These are phyloP conservation scores for Fusarium kyushuense DNA, from an alignment of 2,329 filamentous ascomycete genomes.

Conservation along the genomic window DNA sequence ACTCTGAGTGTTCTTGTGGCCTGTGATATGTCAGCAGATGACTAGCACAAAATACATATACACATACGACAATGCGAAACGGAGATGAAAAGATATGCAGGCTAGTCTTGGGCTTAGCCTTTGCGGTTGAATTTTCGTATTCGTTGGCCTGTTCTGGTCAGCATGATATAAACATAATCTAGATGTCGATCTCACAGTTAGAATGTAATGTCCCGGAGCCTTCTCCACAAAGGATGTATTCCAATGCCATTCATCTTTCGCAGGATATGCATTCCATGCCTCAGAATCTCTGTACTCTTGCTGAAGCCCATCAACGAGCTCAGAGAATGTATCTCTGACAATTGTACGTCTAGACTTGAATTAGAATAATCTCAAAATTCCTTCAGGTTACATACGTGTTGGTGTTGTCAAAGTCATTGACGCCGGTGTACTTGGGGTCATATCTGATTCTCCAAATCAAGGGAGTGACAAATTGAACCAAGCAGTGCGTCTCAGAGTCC, in stretches of 20 bases:
- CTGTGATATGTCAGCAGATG: not conserved
- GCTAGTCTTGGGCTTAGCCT: not conserved
- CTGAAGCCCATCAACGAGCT: conserved; percentile 1
- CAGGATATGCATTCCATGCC: conserved; percentile 5
- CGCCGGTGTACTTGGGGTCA: not conserved
- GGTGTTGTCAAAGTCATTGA: not conserved
- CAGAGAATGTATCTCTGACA: not conserved
- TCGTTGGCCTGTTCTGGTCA: not conserved
- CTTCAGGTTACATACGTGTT: not conserved
- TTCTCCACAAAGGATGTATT: not conserved
- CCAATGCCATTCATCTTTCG: conserved; percentile 5
- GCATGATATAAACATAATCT: accelerated
- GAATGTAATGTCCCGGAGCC: not conserved
- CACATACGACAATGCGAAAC: conserved; percentile 8
- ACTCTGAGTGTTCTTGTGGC: not conserved
- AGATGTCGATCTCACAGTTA: not conserved
- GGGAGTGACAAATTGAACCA: conserved; percentile 1
- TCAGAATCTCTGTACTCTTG: conserved; percentile 1
- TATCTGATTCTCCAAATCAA: conserved; percentile 10
- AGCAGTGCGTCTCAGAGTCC: not conserved
- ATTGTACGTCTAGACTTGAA: not conserved
- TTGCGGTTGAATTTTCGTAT: not conserved
- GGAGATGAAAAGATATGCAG: conserved; percentile 2
- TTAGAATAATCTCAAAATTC: not conserved
- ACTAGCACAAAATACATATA: accelerated